Conservation (phyloP, 2,329 filamentous ascomycete genomes). For the Magnaporthiopsis rhizophila region DNA sequence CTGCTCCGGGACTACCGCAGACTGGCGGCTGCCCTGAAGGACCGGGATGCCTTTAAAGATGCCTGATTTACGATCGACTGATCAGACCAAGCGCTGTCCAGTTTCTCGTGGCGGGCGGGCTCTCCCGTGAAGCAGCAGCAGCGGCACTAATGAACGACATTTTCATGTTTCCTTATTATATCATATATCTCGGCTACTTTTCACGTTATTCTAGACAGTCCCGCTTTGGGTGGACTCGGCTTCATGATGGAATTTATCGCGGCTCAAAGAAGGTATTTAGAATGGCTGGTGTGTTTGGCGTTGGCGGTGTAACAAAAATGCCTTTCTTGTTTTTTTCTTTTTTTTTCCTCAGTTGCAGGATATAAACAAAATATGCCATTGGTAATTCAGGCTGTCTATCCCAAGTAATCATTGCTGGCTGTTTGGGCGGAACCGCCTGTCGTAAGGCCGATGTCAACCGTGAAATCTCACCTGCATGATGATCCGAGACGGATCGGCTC, state of each 20-base stretch:
- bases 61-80: constrained; percentile 4
- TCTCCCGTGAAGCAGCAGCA: not conserved
- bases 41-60: constrained; percentile 51
- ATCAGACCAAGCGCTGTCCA: not conserved
- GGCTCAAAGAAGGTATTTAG: not conserved
- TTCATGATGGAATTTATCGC: not conserved
- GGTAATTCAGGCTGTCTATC: not conserved
- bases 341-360: not conserved
- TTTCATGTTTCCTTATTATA: no score
- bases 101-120: not conserved
- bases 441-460: no score
- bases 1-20: constrained; percentile 68
- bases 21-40: constrained; percentile 56
- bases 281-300: not conserved
- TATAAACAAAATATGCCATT: not conserved
- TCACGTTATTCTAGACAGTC: not conserved
- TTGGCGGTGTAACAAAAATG: not conserved
- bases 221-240: not conserved
- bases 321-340: no score
- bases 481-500: no score
- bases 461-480: no score
- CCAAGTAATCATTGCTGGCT: no score
- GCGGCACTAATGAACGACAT: not conserved
- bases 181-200: no score
- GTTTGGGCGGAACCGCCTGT: no score